These are phyloP conservation scores for Pyrenopolyporus hunteri DNA, from an alignment of 495 filamentous ascomycete genomes.

Conservation along the genomic window DNA sequence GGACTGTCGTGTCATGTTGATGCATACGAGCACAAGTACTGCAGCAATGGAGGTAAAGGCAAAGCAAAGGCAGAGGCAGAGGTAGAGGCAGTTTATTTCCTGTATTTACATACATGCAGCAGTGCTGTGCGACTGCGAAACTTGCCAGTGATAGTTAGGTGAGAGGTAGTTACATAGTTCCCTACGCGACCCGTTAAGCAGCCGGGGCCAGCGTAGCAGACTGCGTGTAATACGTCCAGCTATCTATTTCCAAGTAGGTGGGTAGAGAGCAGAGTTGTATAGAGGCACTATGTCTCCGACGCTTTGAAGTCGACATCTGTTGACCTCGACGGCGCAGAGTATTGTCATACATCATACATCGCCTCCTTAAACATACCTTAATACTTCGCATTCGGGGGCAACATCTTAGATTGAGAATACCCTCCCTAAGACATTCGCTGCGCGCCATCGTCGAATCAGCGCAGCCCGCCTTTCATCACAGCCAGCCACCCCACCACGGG, in stretches of 20 bases:
- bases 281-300: neutral
- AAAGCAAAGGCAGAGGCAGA: too few relatives aligned
- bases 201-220: neutral
- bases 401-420: conserved; percentile 2
- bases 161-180: neutral
- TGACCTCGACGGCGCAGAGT: too few relatives aligned
- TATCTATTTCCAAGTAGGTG: neutral
- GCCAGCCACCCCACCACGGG: conserved; percentile 4
- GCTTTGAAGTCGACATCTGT: neutral
- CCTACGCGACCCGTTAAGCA: conserved; percentile 7
- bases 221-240: conserved; percentile 14
- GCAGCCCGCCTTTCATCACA: neutral
- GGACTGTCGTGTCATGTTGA: conserved; percentile 28
- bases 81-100: too few relatives aligned
- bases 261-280: neutral
- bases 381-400: conserved; percentile 13
- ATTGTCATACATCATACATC: too few relatives aligned
- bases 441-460: conserved; percentile 25
- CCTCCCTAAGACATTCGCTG: too few relatives aligned
- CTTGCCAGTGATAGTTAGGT: neutral
- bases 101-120: neutral
- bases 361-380: neutral
- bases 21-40: conserved; percentile 22
- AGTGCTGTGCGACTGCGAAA: conserved; percentile 7
- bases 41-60: neutral